Evolutionary conservation across 2,329 filamentous ascomycete species (phyloP), one percentile per base, ranked within the genome.

Genomic region (Fusarium sp.): DNA sequence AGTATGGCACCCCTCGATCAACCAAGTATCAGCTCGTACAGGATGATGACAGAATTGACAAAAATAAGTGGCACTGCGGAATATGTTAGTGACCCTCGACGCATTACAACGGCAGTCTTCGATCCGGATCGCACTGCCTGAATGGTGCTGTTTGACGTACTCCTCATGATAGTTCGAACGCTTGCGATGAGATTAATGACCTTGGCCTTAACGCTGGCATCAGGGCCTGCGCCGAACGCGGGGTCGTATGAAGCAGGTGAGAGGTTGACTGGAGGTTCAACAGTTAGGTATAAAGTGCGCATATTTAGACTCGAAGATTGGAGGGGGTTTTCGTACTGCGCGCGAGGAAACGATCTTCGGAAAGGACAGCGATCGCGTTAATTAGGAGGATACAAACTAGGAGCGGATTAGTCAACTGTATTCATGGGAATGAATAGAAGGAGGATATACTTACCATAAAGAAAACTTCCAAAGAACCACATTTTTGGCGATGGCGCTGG

Each of bases 351-450:
- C 94, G 91, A 82, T 97, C 94, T 87, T 97, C 94, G 73, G 93
- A 97, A 70, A 98, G 91, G 76, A 97, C 89, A 68, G 94, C 93
- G 77, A 98, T 91, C 71, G 93, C 93, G 81, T 99, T 99, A 81
- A 96, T 90, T 77, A 98, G 87, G 75, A 98, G 92, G 78, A 97
- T 85, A 72, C 89, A 87, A 71, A 95, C 92, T 78, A 41, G 37
- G 35, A 37, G 32, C 11, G 39, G 22, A 53, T 73, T 68, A 73
- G 67, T 44, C 37, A 40, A n/a, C 30, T 39, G 41, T 33, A 17
- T 35, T 33, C 11, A 13, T 20, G n/a, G 47, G 37, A 35, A 17
- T 15, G 40, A 35, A 17, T 17, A 46, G 35, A n/a, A 7, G 14
- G 33, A 33, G 43, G 19, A 13, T 10, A 27, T 37, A 27, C 71